Percentiles rank a stretch among this genome's conserved stretches.
Evolutionary conservation across 495 filamentous ascomycete species (phyloP).

Genomic region (Aspergillus campestris): DNA sequence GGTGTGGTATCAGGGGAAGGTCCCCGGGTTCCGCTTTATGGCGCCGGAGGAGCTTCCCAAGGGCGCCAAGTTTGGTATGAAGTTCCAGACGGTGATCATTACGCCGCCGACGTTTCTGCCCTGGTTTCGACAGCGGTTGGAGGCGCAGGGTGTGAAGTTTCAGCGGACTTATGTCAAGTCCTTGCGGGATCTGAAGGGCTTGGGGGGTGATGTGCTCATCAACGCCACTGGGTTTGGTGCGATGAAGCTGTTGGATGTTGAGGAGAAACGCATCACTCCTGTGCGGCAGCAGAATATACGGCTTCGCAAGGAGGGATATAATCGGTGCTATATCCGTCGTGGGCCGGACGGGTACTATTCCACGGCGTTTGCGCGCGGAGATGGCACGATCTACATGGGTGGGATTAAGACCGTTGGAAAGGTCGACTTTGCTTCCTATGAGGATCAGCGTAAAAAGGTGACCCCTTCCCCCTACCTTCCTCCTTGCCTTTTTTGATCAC

Average conservation of each 20-base stretch:
- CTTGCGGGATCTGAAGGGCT: conserved; percentile 17
- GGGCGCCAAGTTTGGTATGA: conserved; percentile 6
- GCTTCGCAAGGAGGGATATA: conserved; percentile 1
- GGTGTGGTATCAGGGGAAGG: conserved; percentile 4
- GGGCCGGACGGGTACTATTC: conserved; percentile 7
- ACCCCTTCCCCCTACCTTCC: neutral
- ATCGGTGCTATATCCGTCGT: neutral
- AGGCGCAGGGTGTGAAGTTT: conserved; percentile 16
- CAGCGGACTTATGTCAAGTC: conserved; percentile 7
- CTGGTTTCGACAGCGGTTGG: conserved; percentile 15
- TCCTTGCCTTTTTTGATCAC: no score
- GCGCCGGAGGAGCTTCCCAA: conserved; percentile 4
- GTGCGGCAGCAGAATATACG: conserved; percentile 10
- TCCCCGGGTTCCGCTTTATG: conserved; percentile 6
- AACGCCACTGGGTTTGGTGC: conserved; percentile 13
- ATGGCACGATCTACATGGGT: conserved; percentile 8
- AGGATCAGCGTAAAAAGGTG: conserved; percentile 1
- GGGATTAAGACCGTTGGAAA: conserved; percentile 6
- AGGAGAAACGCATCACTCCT: conserved; percentile 4
- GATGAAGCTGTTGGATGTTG: conserved; percentile 7
- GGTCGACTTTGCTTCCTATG: conserved; percentile 1
- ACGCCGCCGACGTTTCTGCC: conserved; percentile 18
- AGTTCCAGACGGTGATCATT: conserved; percentile 16
- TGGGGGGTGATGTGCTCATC: conserved; percentile 13
- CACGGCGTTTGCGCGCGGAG: conserved; percentile 1